These are phyloP conservation scores for Fusarium compactum DNA, from an alignment of 2,329 filamentous ascomycete species.

Conservation along the genomic window DNA sequence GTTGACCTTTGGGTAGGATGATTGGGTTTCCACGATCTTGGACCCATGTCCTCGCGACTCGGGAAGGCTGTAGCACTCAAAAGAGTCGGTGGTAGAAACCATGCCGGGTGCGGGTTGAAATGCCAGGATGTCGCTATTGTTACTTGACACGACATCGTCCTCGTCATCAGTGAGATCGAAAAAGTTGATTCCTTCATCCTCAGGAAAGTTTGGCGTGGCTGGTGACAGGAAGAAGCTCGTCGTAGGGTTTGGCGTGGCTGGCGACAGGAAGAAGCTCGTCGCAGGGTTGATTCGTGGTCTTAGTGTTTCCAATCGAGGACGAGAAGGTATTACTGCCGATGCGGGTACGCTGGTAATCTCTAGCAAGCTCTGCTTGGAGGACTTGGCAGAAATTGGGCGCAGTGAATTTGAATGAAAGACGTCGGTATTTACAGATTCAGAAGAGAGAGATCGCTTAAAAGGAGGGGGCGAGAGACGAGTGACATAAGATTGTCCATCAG, in stretches of 20 bases:
- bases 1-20: constrained; percentile 40
- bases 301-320: constrained; percentile 42
- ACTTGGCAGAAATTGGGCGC: constrained; percentile 41
- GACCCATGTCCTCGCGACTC: constrained; percentile 43
- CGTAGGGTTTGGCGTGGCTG: constrained; percentile 48
- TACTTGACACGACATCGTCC: constrained; percentile 53
- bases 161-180: constrained; percentile 61
- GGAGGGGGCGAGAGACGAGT: constrained; percentile 67
- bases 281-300: constrained; percentile 46
- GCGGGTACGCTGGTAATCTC: constrained; percentile 31
- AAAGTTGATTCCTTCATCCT: constrained; percentile 59
- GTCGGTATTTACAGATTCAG: constrained; percentile 46
- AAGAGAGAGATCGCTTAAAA: constrained; percentile 54
- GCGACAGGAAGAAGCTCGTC: constrained; percentile 50
- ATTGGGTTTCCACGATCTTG: constrained; percentile 32
- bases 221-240: constrained; percentile 51
- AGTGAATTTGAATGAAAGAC: constrained; percentile 43
- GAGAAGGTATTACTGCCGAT: constrained; percentile 37
- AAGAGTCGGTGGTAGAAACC: constrained; percentile 37
- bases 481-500: constrained; percentile 58
- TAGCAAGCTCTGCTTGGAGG: constrained; percentile 23
- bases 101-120: constrained; percentile 40
- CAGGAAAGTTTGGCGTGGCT: constrained; percentile 54
- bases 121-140: constrained; percentile 53
- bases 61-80: constrained; percentile 63